Conservation (phyloP, 495 filamentous ascomycete genomes). For the Wilcoxina mikolae region DNA sequence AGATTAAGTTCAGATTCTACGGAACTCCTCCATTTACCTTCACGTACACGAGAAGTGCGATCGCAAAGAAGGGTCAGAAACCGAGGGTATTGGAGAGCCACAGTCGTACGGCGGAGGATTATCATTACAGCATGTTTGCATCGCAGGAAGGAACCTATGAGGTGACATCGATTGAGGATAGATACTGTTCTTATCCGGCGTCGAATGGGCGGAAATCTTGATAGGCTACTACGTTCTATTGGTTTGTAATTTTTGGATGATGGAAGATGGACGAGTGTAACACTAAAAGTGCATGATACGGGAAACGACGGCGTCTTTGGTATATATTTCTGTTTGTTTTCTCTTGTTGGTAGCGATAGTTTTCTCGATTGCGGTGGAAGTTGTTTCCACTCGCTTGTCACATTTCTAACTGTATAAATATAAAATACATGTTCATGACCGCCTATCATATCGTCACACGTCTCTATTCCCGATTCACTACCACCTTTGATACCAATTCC, state of each 20-base stretch:
- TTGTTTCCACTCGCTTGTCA: no score
- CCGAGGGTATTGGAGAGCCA: conserved; percentile 73
- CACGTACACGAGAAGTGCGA: conserved; percentile 82
- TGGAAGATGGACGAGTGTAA: not conserved
- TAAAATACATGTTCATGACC: no score
- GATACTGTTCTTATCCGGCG: conserved; percentile 44
- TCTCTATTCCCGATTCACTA: conserved; percentile 29
- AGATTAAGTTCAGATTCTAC: conserved; percentile 84
- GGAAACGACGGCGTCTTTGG: not conserved
- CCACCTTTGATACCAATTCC: conserved; percentile 43
- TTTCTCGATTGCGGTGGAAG: no score
- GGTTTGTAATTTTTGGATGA: not conserved
- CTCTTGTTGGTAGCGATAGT: no score
- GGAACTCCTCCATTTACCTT: conserved; percentile 96
- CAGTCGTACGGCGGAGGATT: conserved; percentile 66
- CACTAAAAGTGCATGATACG: not conserved
- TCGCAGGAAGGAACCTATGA: conserved; percentile 93
- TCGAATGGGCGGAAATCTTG: conserved; percentile 4
- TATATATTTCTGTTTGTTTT: not conserved
- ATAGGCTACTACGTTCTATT: not conserved
- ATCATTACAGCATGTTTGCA: conserved; percentile 62
- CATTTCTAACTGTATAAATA: no score
- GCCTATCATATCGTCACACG: no score
- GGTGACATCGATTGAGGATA: conserved; percentile 86
- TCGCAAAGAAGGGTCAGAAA: conserved; percentile 58